Evolutionary conservation across 768 basidiomycete species (phyloP).

Genomic region (Phanerochaete carnosa): DNA sequence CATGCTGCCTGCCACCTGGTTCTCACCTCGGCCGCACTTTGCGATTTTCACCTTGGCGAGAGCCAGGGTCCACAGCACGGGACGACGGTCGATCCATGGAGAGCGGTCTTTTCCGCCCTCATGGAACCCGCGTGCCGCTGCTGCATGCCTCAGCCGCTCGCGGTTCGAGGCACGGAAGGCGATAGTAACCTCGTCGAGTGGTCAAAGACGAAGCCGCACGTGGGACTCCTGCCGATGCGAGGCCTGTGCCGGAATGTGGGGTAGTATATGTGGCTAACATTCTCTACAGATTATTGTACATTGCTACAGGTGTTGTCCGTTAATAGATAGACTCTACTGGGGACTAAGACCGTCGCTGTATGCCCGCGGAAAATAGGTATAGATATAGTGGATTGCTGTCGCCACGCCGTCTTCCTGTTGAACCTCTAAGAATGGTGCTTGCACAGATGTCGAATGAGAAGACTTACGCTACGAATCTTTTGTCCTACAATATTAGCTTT

Average conservation of each 20-base stretch:
- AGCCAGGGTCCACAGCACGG: slow-evolving; percentile 7
- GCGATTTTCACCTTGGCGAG: background rate
- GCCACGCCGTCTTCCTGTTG: slow-evolving; percentile 55
- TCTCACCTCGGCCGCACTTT: background rate
- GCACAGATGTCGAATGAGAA: background rate
- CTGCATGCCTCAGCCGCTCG: background rate
- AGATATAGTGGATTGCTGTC: slow-evolving; percentile 53
- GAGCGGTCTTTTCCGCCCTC: slow-evolving; percentile 5
- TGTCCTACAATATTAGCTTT: slow-evolving; percentile 49
- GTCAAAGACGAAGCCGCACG: slow-evolving; percentile 52
- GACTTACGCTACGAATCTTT: slow-evolving; percentile 37
- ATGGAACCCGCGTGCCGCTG: slow-evolving; percentile 3
- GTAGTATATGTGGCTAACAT: slow-evolving; percentile 87
- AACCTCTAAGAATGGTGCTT: background rate
- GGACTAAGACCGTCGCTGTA: slow-evolving; percentile 18
- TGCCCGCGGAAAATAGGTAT: slow-evolving; percentile 47
- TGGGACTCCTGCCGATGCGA: slow-evolving; percentile 81
- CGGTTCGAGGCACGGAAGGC: slow-evolving; percentile 27
- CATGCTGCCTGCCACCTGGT: background rate
- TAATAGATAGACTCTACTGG: slow-evolving; percentile 5
- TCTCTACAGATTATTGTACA: background rate
- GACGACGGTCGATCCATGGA: slow-evolving; percentile 7
- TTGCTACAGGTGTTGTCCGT: background rate
- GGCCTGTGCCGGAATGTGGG: slow-evolving; percentile 67
- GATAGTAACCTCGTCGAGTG: slow-evolving; percentile 48